Base-by-base conservation (phyloP, 306 rosid genomes). In the Corylus avellana region DNA sequence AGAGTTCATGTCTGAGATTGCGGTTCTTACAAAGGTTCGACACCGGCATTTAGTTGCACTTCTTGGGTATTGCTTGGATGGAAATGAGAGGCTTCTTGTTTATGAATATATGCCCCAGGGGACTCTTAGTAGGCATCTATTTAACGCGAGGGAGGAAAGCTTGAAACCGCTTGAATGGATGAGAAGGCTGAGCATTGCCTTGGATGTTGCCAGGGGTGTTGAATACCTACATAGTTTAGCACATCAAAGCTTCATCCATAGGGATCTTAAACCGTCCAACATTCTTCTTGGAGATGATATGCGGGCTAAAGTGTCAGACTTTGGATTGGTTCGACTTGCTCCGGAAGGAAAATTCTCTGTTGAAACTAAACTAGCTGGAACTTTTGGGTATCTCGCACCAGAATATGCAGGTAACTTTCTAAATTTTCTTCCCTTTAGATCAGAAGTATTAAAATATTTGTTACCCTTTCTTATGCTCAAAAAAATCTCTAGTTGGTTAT, bases 121-220 rank as follows among this genome's bases (percentile, higher is more conserved):
- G 67, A 86, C 93, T 47, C 88, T 95, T 14, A 95, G 93, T 80
- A 51, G 32, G 66, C 88, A 87, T 61, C 81, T 95, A 70, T 87
- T 90, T 74, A 27, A 85, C 49, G 89, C 96, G 96, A 87, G 81
- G 72, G 78, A 72, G 9, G 88, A 84, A 82, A 93, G 87, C 32
- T 12, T 84, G 77, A 82, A 89, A 78, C 97, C 98, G 16, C 77
- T 95, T 42, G 93, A 91, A 59, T 95, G 99, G 98, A 90, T 84
- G 48, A 86, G 89, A 72, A 91, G 99, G 75, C 83, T 95, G 71
- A 76, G 50, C 74, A 88, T 95, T 84, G 98, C 92, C 22, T 88
- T 95, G 84, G 99, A 95, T 86, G 97, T 95, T 63, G 99, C 98
- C 16, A 87, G 98, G 73, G 99, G 94, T 46, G 96, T 95, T 67